Evolutionary conservation across 2,329 filamentous ascomycete genomes (phyloP).

Genomic region (Ceratocystis variospora): DNA sequence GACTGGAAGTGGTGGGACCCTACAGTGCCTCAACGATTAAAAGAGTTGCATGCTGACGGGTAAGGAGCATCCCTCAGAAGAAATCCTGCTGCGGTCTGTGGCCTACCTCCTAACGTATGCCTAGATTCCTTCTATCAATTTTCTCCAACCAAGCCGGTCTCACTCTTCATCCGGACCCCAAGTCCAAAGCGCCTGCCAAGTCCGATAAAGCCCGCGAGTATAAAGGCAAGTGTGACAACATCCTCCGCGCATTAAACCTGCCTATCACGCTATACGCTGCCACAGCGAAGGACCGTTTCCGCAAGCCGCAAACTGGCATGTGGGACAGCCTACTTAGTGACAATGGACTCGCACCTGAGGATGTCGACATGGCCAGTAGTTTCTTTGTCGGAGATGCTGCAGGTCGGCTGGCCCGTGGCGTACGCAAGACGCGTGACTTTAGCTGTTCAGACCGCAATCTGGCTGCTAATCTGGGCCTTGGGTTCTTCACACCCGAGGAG

Average conservation of each 20-base stretch:
- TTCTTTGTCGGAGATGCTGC: constrained; percentile 86
- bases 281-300: constrained; percentile 64
- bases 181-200: constrained; percentile 45
- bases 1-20: constrained; percentile 95
- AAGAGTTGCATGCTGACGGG: constrained; percentile 56
- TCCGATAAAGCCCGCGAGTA: constrained; percentile 60
- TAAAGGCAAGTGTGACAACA: constrained; percentile 60
- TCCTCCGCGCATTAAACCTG: constrained; percentile 59
- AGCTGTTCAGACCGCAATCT: constrained; percentile 63
- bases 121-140: constrained; percentile 60
- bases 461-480: constrained; percentile 68
- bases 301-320: constrained; percentile 83
- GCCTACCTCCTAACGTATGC: neutral
- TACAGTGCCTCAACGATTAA: constrained; percentile 53
- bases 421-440: constrained; percentile 39
- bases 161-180: constrained; percentile 58
- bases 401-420: constrained; percentile 36
- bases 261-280: constrained; percentile 76
- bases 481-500: constrained; percentile 79
- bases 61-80: constrained; percentile 26
- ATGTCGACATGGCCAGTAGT: constrained; percentile 55
- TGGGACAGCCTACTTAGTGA: constrained; percentile 54
- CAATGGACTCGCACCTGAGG: constrained; percentile 41
- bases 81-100: constrained; percentile 1
- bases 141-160: constrained; percentile 84